Conservation (phyloP, 2,329 filamentous ascomycete genomes). For the Arthroderma sp. region DNA sequence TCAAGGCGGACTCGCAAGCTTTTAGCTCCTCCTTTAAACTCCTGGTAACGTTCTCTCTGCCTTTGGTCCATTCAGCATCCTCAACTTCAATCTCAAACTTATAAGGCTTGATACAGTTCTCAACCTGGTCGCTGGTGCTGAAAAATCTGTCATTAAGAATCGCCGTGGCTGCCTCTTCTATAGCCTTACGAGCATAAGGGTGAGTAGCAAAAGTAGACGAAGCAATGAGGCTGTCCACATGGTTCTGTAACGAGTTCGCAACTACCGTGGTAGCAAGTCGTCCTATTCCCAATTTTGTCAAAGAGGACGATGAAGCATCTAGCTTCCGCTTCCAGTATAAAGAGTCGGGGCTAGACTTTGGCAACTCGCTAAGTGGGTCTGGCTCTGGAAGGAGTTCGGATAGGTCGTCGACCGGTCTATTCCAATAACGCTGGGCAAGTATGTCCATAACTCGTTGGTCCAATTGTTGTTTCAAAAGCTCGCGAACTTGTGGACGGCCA, state of each 20-base stretch:
- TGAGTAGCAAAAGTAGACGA: conserved; percentile 78
- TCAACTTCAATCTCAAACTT: conserved; percentile 97
- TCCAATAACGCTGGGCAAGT: conserved; percentile 91
- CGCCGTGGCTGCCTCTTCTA: conserved; percentile 74
- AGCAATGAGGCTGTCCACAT: conserved; percentile 65
- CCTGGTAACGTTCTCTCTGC: conserved; percentile 65
- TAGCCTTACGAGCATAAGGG: conserved; percentile 85
- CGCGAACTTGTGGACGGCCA: conserved; percentile 74
- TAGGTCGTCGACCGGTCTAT: conserved; percentile 84
- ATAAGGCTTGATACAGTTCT: conserved; percentile 98
- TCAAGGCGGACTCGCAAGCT: conserved; percentile 68
- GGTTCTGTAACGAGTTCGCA: conserved; percentile 69
- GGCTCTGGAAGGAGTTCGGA: conserved; percentile 50
- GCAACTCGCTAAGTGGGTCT: conserved; percentile 62
- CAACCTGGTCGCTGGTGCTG: conserved; percentile 92
- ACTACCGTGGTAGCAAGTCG: conserved; percentile 85
- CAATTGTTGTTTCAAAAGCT: conserved; percentile 79
- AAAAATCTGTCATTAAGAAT: conserved; percentile 93
- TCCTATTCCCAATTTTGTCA: conserved; percentile 90
- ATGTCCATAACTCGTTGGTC: conserved; percentile 92
- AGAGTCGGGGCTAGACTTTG: conserved; percentile 72
- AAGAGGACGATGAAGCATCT: conserved; percentile 74
- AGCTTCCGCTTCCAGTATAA: conserved; percentile 89
- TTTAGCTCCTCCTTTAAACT: conserved; percentile 79
- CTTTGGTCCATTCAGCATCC: conserved; percentile 73